phyloP scores from a whole-genome alignment of 805 yeast species.

The Alloascoidea hylecoeti region DNA sequence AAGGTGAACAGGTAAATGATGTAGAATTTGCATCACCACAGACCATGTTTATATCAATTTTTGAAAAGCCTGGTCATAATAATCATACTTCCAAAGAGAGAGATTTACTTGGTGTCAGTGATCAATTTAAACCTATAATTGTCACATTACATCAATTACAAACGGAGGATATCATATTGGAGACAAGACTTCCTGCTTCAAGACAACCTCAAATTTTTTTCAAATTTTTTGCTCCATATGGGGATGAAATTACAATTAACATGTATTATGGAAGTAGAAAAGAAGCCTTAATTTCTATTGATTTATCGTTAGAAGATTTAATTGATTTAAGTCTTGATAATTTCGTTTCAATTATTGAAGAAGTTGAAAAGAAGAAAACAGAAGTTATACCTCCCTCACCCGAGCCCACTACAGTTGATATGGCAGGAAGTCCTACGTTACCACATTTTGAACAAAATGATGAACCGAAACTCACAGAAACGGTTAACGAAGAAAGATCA shows the following conservation, averaged over 20 bases:
- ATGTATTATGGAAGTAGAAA: neutral
- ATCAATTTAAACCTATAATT: neutral
- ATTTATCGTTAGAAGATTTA: neutral
- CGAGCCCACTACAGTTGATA: no score
- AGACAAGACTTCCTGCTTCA: neutral
- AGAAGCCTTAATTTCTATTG: neutral
- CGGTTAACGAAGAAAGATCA: no score
- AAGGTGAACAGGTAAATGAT: neutral
- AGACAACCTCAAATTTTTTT: neutral
- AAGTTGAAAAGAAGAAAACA: neutral
- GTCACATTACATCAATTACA: neutral
- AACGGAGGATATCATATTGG: neutral
- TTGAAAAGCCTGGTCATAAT: no score
- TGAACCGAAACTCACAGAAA: no score
- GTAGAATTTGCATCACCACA: neutral
- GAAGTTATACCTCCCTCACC: neutral
- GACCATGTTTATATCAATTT: neutral
- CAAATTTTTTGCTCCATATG: neutral
- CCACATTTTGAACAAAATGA: no score
- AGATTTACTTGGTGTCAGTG: neutral
- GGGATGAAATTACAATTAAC: slow-evolving; percentile 1
- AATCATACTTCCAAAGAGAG: neutral
- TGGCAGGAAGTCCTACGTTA: no score
- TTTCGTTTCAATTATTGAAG: neutral
- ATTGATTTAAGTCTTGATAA: neutral